Evolutionary conservation across 2,329 filamentous ascomycete species (phyloP), one percentile per base, ranked within the genome.

Genomic region (Proliferodiscus dingleyae): DNA sequence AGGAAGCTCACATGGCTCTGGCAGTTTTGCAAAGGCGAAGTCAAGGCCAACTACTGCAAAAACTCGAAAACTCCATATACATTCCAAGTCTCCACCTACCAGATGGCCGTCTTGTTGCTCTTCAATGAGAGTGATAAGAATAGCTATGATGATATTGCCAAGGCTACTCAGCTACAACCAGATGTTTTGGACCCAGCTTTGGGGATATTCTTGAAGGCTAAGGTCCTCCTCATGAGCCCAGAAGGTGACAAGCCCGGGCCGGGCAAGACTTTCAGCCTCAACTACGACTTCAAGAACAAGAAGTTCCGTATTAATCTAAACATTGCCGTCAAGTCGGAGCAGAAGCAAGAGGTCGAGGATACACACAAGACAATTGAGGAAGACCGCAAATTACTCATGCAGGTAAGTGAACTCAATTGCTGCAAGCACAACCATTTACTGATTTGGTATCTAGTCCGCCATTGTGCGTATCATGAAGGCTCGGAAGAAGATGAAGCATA

Each of bases 391-490:
- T 75, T 98, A 50, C 79, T 98, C 48, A 86, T 97, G 64, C 93
- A 98, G 83, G 91, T 95, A 78, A 68, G 84, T 75, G 54, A 42
- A 45, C 30, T 6, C 23, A 9, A 37, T 23, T 21, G 37, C 33
- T 18, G 15, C 2, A 36, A 30, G 46, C 34, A 37, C 23, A 18
- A 5, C 18, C 34, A 24, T 33, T 52, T 46, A 49, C 51, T 70
- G 63, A 70, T 53, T 29, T 41, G 19, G 11, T 34, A 51, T 41
- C 45, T 55, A 98, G 91, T 97, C 93, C 52, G 90, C 91, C 19
- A 97, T 98, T 66, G 93, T 98, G 46, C 88, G 93, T 62, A 96
- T 98, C 72, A 98, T 98, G 93, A 98, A 98, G 74, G 94, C 91
- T 3, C 85, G 93, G 50, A 97, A 98, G 81, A 88, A 85, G 72